Conservation (phyloP, 192 early-diverging fungal genomes). For the Podila minutissima region DNA sequence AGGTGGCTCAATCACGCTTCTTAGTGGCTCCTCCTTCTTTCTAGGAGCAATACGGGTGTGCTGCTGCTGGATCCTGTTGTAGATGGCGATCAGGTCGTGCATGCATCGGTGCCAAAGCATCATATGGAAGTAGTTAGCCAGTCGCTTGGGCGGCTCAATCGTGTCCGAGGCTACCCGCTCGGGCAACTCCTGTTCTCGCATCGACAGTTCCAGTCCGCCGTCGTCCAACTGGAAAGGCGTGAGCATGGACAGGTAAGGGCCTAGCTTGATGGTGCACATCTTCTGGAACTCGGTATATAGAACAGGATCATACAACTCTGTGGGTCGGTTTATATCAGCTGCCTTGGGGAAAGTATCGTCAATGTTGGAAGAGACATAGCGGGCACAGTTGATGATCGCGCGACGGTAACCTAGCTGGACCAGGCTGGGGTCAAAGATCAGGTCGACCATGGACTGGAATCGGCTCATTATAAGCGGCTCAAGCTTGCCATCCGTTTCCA, state of each 20-base stretch:
- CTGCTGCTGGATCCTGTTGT: constrained; percentile 19
- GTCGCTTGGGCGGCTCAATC: constrained; percentile 16
- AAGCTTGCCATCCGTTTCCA: background rate
- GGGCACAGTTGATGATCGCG: constrained; percentile 49
- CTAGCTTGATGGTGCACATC: constrained; percentile 11
- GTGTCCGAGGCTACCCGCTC: background rate
- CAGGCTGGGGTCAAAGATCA: constrained; percentile 40
- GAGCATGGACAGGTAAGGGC: constrained; percentile 31
- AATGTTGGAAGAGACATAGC: constrained; percentile 43
- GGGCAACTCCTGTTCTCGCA: background rate
- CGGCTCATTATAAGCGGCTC: constrained; percentile 24
- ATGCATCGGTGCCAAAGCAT: constrained; percentile 47
- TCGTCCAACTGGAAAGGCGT: constrained; percentile 5
- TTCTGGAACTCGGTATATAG: constrained; percentile 11
- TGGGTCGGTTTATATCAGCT: background rate
- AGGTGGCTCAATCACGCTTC: background rate
- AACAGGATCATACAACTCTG: constrained; percentile 1
- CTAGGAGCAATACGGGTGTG: constrained; percentile 7
- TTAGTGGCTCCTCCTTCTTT: background rate
- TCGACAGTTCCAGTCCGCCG: background rate
- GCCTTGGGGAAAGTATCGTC: constrained; percentile 25
- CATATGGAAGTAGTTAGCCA: constrained; percentile 38
- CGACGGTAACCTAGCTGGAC: constrained; percentile 31
- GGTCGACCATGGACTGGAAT: constrained; percentile 32
- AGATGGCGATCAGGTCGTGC: constrained; percentile 30